Conservation (phyloP, 1,284 basidiomycete species). For the Moniliella sp. region DNA sequence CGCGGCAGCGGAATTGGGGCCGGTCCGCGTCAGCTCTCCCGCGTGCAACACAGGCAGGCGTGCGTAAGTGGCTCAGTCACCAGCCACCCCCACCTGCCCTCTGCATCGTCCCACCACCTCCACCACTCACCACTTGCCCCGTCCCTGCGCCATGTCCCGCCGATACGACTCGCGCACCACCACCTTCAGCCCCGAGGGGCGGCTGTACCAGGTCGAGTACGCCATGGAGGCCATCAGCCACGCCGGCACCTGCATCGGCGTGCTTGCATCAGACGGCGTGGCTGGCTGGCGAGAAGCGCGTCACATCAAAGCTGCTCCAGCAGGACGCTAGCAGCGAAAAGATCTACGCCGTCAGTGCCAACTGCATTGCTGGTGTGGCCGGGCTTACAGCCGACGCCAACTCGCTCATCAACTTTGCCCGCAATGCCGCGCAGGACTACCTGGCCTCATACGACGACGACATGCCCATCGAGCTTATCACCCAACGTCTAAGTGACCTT, state of each 20-base stretch:
- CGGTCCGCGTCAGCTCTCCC: too few relatives aligned
- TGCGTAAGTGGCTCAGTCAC: too few relatives aligned
- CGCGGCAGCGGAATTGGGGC: too few relatives aligned
- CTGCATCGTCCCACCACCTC: too few relatives aligned
- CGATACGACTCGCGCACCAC: too few relatives aligned
- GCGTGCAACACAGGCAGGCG: too few relatives aligned
- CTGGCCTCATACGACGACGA: conserved; percentile 80
- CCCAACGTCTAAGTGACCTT: conserved; percentile 79
- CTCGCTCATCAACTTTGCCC: conserved; percentile 82
- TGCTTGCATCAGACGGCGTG: conserved; percentile 70
- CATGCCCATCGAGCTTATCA: conserved; percentile 86
- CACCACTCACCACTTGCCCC: too few relatives aligned
- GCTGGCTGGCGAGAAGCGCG: conserved; percentile 98
- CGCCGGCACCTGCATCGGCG: conserved; percentile 75
- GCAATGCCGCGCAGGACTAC: conserved; percentile 68
- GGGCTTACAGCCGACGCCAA: conserved; percentile 92
- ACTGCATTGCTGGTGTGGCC: conserved; percentile 81
- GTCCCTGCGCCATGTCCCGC: too few relatives aligned
- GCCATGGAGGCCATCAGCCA: conserved; percentile 98
- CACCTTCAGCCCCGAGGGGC: conserved; percentile 31
- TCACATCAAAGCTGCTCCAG: conserved; percentile 87
- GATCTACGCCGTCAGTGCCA: conserved; percentile 80
- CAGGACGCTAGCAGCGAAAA: conserved; percentile 81
- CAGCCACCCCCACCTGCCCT: too few relatives aligned
- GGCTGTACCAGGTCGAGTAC: conserved; percentile 42